Percentiles rank a stretch among this genome's conserved stretches.
These are phyloP conservation scores for Tetraselmis chui DNA, from an alignment of 139 green algal genomes.

Conservation along the genomic window DNA sequence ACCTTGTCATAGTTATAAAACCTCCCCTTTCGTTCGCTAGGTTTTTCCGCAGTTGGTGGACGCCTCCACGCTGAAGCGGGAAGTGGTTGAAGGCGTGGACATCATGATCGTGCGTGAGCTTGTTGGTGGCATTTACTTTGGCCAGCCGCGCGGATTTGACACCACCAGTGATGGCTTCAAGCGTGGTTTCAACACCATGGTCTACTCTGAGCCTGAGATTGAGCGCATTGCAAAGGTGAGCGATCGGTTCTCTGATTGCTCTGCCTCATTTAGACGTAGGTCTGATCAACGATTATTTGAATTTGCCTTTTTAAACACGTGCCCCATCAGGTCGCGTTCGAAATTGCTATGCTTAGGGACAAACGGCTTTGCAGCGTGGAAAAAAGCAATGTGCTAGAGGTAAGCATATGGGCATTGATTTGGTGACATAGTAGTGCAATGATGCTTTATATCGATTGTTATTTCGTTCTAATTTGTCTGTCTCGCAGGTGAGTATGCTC, in stretches of 20 bases:
- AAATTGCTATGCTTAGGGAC: conserved; percentile 76
- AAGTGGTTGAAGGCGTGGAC: conserved; percentile 93
- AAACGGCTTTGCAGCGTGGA: conserved; percentile 84
- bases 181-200: conserved; percentile 93
- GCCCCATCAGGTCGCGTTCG: conserved; percentile 70
- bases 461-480: no score
- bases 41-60: conserved; percentile 70
- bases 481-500: conserved; percentile 59
- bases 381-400: conserved; percentile 97
- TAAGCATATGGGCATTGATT: conserved; percentile 11
- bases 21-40: not conserved
- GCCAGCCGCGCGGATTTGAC: conserved; percentile 70
- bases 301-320: conserved; percentile 1
- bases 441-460: not conserved
- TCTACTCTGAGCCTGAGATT: conserved; percentile 86
- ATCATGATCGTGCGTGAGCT: conserved; percentile 99
- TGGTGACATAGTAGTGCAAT: not conserved
- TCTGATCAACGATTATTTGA: no score
- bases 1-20: no score
- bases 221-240: conserved; percentile 11
- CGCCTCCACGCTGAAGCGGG: conserved; percentile 86
- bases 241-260: no score
- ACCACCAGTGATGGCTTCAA: conserved; percentile 73
- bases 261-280: no score
- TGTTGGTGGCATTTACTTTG: conserved; percentile 98